These are phyloP conservation scores for Candida vartiovaarae DNA, from an alignment of 805 yeast species.

Conservation along the genomic window DNA sequence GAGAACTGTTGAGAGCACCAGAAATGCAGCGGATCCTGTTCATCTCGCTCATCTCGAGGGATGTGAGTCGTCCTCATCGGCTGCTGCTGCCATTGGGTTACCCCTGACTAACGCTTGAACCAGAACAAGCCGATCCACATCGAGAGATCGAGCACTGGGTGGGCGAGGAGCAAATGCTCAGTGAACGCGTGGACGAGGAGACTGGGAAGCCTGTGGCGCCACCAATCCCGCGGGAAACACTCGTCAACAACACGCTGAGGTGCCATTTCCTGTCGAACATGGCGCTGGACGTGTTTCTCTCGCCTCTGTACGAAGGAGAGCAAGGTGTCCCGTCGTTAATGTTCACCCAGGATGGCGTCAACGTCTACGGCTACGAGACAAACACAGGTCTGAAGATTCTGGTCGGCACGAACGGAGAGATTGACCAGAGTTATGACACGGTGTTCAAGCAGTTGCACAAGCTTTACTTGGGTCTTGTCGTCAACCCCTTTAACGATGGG, in stretches of 20 bases:
- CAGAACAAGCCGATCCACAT: constrained; percentile 41
- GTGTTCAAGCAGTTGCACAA: constrained; percentile 40
- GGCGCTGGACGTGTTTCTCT: constrained; percentile 63
- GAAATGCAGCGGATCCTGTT: constrained; percentile 24
- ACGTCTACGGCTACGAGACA: constrained; percentile 63
- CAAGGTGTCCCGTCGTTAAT: constrained; percentile 34
- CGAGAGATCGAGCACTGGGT: constrained; percentile 36
- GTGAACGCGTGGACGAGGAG: constrained; percentile 8
- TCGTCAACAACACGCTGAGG: constrained; percentile 29
- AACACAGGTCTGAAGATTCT: constrained; percentile 62
- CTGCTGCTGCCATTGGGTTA: too few relatives aligned
- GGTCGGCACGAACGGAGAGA: constrained; percentile 41
- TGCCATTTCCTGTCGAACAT: constrained; percentile 70
- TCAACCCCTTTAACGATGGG: constrained; percentile 52
- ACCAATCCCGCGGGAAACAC: background rate
- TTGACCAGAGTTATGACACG: constrained; percentile 18
- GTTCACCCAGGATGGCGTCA: constrained; percentile 59
- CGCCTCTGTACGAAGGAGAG: constrained; percentile 37
- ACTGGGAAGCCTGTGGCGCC: background rate
- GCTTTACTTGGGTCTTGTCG: constrained; percentile 46
- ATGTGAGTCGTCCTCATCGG: constrained; percentile 7
- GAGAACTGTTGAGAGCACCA: too few relatives aligned
- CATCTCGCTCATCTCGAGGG: constrained; percentile 49
- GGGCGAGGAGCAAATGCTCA: constrained; percentile 10
- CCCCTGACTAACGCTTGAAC: background rate